A percentile compares a stretch with the other conserved stretches of the same genome.
Evolutionary conservation across 2,329 filamentous ascomycete genomes (phyloP).

Genomic region (Aspergillus luchuensis): DNA sequence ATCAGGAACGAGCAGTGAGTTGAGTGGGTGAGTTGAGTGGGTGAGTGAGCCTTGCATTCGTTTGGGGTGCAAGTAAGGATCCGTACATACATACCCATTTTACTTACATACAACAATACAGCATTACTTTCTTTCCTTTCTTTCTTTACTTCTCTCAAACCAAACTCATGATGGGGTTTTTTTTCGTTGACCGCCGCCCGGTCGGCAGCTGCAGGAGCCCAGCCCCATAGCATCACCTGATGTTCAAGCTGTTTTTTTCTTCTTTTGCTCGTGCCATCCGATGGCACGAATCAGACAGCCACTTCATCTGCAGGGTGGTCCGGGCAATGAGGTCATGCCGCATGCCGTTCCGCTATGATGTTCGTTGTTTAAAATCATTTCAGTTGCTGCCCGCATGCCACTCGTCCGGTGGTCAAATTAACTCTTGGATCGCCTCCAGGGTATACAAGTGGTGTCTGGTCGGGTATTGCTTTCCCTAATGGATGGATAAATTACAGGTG

Average conservation of each 20-base stretch:
- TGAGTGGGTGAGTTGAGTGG: too few species aligned
- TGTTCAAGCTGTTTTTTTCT: neutral
- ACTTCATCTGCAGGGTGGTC: neutral
- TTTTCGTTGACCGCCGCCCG: neutral
- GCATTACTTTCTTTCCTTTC: neutral
- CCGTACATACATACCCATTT: neutral
- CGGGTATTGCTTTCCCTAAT: too few species aligned
- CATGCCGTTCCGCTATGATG: neutral
- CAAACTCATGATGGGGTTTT: neutral
- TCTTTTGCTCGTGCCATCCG: neutral
- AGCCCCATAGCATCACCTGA: neutral
- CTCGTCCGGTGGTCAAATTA: too few species aligned
- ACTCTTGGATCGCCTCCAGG: too few species aligned
- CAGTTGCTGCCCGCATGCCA: too few species aligned
- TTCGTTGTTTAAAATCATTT: too few species aligned
- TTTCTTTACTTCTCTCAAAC: too few species aligned
- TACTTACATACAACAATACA: neutral
- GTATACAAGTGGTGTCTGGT: too few species aligned
- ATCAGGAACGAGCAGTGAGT: too few species aligned
- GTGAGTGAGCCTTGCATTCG: too few species aligned
- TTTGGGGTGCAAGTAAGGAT: neutral
- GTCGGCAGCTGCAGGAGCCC: neutral
- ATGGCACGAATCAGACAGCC: neutral
- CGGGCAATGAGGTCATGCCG: conserved; percentile 2
- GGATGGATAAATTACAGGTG: too few species aligned